Evolutionary conservation across 768 basidiomycete genomes (phyloP), one percentile per base, ranked within the genome.

Genomic region (Cytidiella melzeri): DNA sequence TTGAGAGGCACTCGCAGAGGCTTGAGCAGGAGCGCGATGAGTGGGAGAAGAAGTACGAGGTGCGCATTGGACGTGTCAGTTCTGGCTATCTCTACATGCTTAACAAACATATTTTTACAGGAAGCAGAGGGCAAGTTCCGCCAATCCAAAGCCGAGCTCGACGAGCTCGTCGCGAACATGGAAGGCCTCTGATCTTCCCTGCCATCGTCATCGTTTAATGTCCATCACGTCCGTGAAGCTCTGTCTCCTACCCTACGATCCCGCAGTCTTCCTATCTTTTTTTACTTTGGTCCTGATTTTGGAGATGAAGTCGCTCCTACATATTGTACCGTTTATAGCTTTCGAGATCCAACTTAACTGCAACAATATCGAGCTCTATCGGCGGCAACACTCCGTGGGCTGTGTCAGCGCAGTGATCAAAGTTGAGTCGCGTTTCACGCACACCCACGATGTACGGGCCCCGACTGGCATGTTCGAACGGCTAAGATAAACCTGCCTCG

Each of bases 1-100:
- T 91, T 64, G 95, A 97, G 70, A 82, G 93, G 43, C 90, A 94
- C 64, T 83, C 96, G 18, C 74, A 81, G 56, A 80, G 88, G 39
- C 73, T 80, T 42, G 94, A 97, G 65, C 82, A 88, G 63, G 96
- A 99, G 67, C 83, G 94, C 44, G 95, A 98, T 65, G 61, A 65
- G 36, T 92, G 88, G 90, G 94, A 96, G 80, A 80, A 84, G 77
- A 97, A 95, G 71, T 88, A 80, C 72, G 94, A 94, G 76, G 93
- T 92, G 61, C 60, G 80, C 69, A 4, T 25, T 23, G 24, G 20
- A 37, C n/a, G n/a, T 27, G 25, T 46, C 5, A 11, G 13, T 6
- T 37, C 38, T 34, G 13, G 3, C 18, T 4, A 28, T 40, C 36
- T 30, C 48, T 51, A 24, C 24, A 11, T 52, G 38, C 55, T 54